Evolutionary conservation across 306 rosid species (phyloP), one percentile per base, ranked within the genome.

Genomic region (Corylus americana): DNA sequence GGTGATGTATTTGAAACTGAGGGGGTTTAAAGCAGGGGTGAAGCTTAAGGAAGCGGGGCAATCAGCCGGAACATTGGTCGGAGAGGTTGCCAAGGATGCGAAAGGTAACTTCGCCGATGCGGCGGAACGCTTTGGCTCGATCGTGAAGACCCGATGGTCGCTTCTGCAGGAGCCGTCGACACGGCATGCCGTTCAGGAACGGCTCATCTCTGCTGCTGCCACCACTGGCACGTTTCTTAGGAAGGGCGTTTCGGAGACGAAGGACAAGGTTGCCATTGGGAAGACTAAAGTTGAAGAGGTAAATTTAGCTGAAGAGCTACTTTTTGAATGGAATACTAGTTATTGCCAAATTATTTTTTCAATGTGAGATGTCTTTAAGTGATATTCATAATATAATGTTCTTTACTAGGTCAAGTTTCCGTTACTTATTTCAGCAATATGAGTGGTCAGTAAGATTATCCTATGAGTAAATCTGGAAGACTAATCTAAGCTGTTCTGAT

Each of bases 211-310:
- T 55, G 98, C 99, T 51, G 97, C 98, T 82, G 97, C 97, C 50
- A 87, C 96, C 1, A 93, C 98, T 0, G 94, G 99, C 25, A 78
- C 90, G 17, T 89, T 95, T 82, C 85, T 95, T 9, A 91, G 96
- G 85, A 93, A 77, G 83, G 85, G 99, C 54, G 55, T 93, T 54
- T 39, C 92, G 0, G 99, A 88, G 82, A 95, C 99, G 57, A 95
- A 93, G 82, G 99, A 95, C 42, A 95, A 93, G 86, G 98, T 88
- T 77, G 85, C 74, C 49, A 92, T 90, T 63, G 99, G 99, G 45
- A 95, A 88, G 86, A 85, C 85, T 35, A 95, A 91, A 87, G 99
- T 95, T 81, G 99, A 93, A 86, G 98, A 95, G 98, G 99, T 91
- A 89, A 81, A 70, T 55, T 74, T 74, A 37, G 18, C 53, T 74